These are phyloP conservation scores for Mariannaea sp. DNA, from an alignment of 2,329 filamentous ascomycete species.

Conservation along the genomic window DNA sequence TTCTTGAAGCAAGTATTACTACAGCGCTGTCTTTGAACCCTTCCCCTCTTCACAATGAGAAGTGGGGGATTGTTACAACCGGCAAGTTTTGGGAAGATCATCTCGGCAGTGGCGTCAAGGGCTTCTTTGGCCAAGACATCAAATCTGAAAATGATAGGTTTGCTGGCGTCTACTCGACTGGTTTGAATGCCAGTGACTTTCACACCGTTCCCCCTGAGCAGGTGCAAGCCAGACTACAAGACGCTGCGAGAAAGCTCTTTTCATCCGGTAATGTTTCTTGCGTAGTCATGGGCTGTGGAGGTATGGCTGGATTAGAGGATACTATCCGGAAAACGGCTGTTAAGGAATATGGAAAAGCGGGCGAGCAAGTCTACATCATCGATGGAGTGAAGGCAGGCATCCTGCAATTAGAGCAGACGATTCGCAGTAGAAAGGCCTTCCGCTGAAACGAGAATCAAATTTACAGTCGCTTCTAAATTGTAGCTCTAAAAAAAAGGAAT, in stretches of 20 bases:
- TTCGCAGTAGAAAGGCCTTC: slow-evolving; percentile 51
- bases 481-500: slow-evolving; percentile 1
- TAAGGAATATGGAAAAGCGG: slow-evolving; percentile 66
- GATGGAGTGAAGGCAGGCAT: slow-evolving; percentile 79
- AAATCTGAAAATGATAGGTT: slow-evolving; percentile 57
- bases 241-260: slow-evolving; percentile 71
- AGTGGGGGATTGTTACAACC: slow-evolving; percentile 88
- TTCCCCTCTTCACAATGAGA: slow-evolving; percentile 41
- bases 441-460: slow-evolving; percentile 20
- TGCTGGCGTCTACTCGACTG: slow-evolving; percentile 81
- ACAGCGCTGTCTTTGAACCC: slow-evolving; percentile 59
- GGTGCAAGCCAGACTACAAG: slow-evolving; percentile 67
- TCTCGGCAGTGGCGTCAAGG: slow-evolving; percentile 66
- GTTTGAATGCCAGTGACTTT: slow-evolving; percentile 78
- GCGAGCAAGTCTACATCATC: slow-evolving; percentile 66
- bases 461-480: slow-evolving; percentile 12
- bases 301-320: slow-evolving; percentile 84
- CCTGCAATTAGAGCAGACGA: slow-evolving; percentile 61
- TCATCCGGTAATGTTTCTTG: slow-evolving; percentile 61
- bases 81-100: slow-evolving; percentile 82
- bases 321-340: slow-evolving; percentile 73
- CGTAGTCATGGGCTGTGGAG: slow-evolving; percentile 85
- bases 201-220: slow-evolving; percentile 70
- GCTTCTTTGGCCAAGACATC: slow-evolving; percentile 61
- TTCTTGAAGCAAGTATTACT: slow-evolving; percentile 83